Conservation (phyloP, 257 asterid species). For the Echites panduratus region DNA sequence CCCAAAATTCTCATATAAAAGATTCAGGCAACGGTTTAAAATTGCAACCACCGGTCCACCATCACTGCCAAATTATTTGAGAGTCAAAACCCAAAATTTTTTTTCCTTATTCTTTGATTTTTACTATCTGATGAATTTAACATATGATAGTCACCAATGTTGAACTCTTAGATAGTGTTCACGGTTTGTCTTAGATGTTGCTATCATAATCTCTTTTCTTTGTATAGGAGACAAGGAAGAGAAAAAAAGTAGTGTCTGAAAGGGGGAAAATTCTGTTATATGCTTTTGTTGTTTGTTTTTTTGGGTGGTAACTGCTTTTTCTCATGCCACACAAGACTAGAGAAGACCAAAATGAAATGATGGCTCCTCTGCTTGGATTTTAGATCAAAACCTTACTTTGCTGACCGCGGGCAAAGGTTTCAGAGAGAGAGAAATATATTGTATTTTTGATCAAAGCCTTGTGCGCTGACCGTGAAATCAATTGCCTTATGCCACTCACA, state of each 20-base stretch:
- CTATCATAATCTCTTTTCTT: neutral
- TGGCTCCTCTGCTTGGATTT: constrained; percentile 23
- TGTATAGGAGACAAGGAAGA: neutral
- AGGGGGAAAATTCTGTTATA: neutral
- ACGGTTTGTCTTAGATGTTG: neutral
- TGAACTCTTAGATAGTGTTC: too few species aligned
- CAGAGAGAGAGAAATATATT: neutral
- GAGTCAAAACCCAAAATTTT: neutral
- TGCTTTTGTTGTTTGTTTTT: neutral
- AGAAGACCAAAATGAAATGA: constrained; percentile 19
- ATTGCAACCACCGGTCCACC: neutral
- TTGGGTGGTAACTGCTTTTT: neutral
- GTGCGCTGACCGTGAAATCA: constrained; percentile 20
- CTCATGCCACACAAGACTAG: neutral
- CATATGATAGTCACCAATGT: too few species aligned
- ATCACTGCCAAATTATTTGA: neutral
- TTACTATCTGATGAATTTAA: too few species aligned
- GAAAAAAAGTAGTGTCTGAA: neutral
- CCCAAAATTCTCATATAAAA: neutral
- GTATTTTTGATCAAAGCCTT: too few species aligned
- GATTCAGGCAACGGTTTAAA: neutral
- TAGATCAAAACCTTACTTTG: constrained; percentile 20
- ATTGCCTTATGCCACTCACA: constrained; percentile 21
- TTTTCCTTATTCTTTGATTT: neutral
- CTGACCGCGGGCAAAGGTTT: constrained; percentile 40